A percentile compares a stretch with the other conserved stretches of the same genome.
phyloP scores from a whole-genome alignment of 1,284 basidiomycete genomes.

The Papiliotrema laurentii region DNA sequence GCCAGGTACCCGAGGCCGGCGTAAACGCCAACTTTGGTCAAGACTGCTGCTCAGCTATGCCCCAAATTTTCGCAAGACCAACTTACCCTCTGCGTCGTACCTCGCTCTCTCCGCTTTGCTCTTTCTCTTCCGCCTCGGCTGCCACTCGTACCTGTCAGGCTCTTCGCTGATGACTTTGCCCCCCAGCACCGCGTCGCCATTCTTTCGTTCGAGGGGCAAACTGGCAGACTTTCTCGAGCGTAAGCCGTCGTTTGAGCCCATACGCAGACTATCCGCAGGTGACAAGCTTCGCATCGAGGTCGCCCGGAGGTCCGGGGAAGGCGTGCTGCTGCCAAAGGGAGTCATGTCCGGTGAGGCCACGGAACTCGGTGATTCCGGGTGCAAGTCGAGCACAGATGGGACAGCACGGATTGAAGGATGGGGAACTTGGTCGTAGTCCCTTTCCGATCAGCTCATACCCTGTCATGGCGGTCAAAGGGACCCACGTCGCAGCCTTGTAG shows the following conservation, averaged over 20 bases:
- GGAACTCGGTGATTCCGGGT: constrained; percentile 33
- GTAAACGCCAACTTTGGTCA: constrained; percentile 90
- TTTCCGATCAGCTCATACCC: constrained; percentile 10
- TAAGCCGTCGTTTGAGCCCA: too few relatives aligned
- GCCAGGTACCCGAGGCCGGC: constrained; percentile 73
- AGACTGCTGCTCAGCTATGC: constrained; percentile 74
- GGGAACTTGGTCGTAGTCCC: constrained; percentile 64
- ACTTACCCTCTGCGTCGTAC: constrained; percentile 33
- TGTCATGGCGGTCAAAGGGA: background rate
- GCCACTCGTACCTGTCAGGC: constrained; percentile 3
- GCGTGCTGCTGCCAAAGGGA: background rate
- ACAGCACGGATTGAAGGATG: constrained; percentile 64
- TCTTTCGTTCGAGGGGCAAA: background rate
- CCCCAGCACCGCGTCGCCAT: background rate
- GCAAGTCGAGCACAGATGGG: constrained; percentile 79
- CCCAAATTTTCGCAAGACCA: constrained; percentile 69
- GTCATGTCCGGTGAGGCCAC: constrained; percentile 2
- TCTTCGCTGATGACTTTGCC: background rate
- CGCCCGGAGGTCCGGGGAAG: background rate
- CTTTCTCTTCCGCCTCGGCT: constrained; percentile 8
- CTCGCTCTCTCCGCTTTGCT: constrained; percentile 12
- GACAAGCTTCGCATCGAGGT: background rate
- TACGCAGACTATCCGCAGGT: too few relatives aligned
- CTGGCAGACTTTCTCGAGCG: background rate
- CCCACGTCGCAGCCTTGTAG: constrained; percentile 77